These are phyloP conservation scores for Canna indica DNA, from an alignment of 176 grass and related monocot species.

Conservation along the genomic window DNA sequence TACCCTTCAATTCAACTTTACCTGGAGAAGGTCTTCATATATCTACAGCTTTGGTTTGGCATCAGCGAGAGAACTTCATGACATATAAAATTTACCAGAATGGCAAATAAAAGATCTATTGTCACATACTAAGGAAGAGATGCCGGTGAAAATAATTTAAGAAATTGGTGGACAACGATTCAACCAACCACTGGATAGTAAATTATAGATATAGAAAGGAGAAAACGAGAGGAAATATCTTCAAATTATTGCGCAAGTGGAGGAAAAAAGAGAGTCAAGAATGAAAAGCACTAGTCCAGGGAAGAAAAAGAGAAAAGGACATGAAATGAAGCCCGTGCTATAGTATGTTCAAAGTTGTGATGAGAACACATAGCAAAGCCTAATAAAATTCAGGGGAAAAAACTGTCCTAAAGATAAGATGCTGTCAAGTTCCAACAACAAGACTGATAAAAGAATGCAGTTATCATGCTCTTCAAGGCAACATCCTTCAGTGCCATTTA, in stretches of 20 bases:
- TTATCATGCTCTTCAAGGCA: not conserved
- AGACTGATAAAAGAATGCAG: not conserved
- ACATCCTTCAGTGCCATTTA: no score
- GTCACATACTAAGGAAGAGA: no score
- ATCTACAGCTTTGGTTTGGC: not conserved
- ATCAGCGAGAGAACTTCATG: not conserved
- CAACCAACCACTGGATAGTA: no score
- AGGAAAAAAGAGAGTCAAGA: no score
- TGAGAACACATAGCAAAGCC: not conserved
- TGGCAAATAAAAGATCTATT: no score
- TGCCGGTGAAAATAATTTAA: no score
- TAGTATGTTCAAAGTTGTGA: not conserved
- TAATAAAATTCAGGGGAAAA: not conserved
- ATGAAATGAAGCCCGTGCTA: not conserved
- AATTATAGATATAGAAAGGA: no score
- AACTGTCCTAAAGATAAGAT: not conserved
- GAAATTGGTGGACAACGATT: no score
- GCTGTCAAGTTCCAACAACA: no score
- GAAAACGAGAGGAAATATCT: no score
- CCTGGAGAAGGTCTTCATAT: not conserved
- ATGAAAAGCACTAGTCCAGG: not conserved
- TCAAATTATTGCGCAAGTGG: no score
- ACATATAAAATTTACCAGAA: not conserved
- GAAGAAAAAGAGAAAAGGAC: not conserved
- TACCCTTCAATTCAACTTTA: not conserved